Evolutionary conservation across 805 yeast species (phyloP), one percentile per base, ranked within the genome.

Genomic region (Ogataea angusta): DNA sequence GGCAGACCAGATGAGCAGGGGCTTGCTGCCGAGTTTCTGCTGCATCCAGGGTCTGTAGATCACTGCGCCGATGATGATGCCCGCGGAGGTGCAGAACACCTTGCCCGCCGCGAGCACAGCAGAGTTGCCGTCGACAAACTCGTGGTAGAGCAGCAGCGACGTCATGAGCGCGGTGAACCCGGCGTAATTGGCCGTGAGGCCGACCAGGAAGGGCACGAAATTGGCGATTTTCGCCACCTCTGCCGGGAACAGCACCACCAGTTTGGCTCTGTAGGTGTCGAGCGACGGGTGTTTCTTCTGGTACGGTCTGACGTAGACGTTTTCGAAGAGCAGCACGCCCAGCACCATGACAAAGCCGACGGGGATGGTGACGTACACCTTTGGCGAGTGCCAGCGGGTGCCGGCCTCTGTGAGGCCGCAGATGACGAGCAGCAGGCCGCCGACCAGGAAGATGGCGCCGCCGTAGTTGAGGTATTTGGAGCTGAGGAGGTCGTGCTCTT

Each of bases 321-420:
- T 43, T 49, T 71, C 76, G 52, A 56, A 65, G 4, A 56, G 15
- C 19, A 62, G 47, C 28, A 54, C 60, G 5, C 36, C 22, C 5
- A 56, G 13, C 3, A 67, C 34, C n/a, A 64, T 36, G 3, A 66
- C 16, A 10, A 64, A 35, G 1, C 76, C 76, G 38, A 72, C 45
- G 2, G 66, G 54, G 0, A 73, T 43, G 0, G 76, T 64, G 19
- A 68, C 70, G 42, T 70, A 70, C 1, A 69, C 67, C 14, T 59
- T 54, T 1, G 76, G 69, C 1, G 58, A 41, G 4, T 55, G 53
- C 76, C 77, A 73, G 1, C 54, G 52, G 6, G 60, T 61, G 17
- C 75, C 75, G 13, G 73, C 75, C 47, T 70, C 70, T 0, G 72
- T 70, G 32, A 73, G 54, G 0, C 75, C 78, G 8, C 67, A 57